Evolutionary conservation across 73 alveolate genomes (phyloP).

Genomic region (Urostyla sp.): DNA sequence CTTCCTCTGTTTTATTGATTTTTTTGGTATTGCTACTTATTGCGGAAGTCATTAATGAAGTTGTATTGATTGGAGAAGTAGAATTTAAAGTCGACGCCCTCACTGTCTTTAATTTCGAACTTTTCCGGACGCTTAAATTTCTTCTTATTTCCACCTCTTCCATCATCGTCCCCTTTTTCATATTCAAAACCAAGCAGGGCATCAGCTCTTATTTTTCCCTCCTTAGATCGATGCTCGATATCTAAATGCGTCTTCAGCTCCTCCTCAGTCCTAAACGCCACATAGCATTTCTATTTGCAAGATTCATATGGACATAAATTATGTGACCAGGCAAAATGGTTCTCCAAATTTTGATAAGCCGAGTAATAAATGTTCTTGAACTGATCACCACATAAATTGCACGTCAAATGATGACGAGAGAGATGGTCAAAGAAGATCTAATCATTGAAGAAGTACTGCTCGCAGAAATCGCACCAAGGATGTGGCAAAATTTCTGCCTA

Average conservation of each 20-base stretch:
- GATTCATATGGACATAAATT: slow-evolving; percentile 54
- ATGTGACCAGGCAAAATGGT: slow-evolving; percentile 70
- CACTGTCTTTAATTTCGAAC: slow-evolving; percentile 59
- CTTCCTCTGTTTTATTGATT: too few species aligned
- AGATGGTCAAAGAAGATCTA: slow-evolving; percentile 54
- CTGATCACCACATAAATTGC: slow-evolving; percentile 61
- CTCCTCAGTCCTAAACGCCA: slow-evolving; percentile 64
- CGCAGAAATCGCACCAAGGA: slow-evolving; percentile 72
- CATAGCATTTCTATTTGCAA: slow-evolving; percentile 60
- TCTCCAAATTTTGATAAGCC: slow-evolving; percentile 55
- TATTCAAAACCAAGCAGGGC: slow-evolving; percentile 53
- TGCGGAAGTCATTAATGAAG: slow-evolving; percentile 50
- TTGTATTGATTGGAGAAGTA: slow-evolving; percentile 65
- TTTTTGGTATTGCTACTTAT: too few species aligned
- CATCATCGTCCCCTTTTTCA: slow-evolving; percentile 16
- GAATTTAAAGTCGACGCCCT: slow-evolving; percentile 66
- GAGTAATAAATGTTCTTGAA: slow-evolving; percentile 61
- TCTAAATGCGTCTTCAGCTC: slow-evolving; percentile 64
- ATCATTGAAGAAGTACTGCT: slow-evolving; percentile 68
- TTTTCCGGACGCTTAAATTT: too few species aligned
- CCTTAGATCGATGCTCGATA: slow-evolving; percentile 51
- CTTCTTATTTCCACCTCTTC: neutral
- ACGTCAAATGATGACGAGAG: slow-evolving; percentile 48
- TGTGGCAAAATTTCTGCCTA: slow-evolving; percentile 70
- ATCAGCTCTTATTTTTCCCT: slow-evolving; percentile 37